Percentiles rank a stretch among this genome's conserved stretches.
Evolutionary conservation across 1,284 basidiomycete species (phyloP).

Genomic region (Trichosporon sp.): DNA sequence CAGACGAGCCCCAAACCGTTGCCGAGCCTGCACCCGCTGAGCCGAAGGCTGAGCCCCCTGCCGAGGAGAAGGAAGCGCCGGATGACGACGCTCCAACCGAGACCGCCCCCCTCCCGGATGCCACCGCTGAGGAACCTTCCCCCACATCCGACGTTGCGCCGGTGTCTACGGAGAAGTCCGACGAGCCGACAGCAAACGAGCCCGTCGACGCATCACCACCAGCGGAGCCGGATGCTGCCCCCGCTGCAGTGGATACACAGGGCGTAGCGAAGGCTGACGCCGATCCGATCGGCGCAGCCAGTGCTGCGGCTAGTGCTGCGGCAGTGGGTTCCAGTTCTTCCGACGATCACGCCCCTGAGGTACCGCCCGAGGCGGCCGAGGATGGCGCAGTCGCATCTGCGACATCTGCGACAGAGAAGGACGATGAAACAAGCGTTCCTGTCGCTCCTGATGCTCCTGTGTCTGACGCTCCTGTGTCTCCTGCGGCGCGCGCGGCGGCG

Average conservation of each 20-base stretch:
- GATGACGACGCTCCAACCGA: not conserved
- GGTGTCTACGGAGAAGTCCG: not conserved
- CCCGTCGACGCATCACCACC: not conserved
- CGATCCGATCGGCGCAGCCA: not conserved
- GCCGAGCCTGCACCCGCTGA: not conserved
- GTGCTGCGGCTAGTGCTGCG: not conserved
- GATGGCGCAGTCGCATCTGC: not conserved
- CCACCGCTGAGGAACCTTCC: not conserved
- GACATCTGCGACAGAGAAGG: not conserved
- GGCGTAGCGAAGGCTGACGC: not conserved
- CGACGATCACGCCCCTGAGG: conserved; percentile 10
- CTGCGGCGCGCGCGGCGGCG: not conserved
- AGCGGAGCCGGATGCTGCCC: not conserved
- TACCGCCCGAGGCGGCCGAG: too few species aligned
- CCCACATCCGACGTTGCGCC: not conserved
- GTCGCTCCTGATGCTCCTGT: not conserved
- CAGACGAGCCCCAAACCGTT: not conserved
- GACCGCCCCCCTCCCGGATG: not conserved
- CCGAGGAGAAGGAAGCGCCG: not conserved
- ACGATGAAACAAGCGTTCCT: conserved; percentile 5
- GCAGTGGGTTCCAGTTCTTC: not conserved
- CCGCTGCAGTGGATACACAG: not conserved
- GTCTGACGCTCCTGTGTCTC: too few species aligned
- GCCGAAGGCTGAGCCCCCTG: not conserved
- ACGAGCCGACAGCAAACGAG: not conserved